Evolutionary conservation across 768 basidiomycete genomes (phyloP).

Genomic region (Lentinus tigrinus): DNA sequence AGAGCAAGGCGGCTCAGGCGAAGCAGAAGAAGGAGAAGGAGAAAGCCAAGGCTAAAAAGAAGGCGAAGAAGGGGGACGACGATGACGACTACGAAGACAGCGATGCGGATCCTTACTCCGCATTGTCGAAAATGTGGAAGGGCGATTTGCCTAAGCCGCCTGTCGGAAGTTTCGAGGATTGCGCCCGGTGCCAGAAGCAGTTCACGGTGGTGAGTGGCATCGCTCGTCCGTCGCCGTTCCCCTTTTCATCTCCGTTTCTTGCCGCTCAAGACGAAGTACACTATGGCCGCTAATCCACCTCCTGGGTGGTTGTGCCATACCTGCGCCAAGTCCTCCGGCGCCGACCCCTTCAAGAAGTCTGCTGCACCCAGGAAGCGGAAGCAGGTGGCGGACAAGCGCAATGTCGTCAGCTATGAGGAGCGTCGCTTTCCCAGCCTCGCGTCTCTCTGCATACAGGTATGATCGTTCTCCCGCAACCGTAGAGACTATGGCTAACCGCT

Average conservation of each 20-base stretch:
- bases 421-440: constrained; percentile 69
- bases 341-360: constrained; percentile 86
- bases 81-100: constrained; percentile 46
- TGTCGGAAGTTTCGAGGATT: constrained; percentile 76
- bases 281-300: constrained; percentile 65
- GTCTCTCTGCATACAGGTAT: constrained; percentile 77
- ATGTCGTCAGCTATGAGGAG: constrained; percentile 67
- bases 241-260: neutral
- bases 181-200: constrained; percentile 77
- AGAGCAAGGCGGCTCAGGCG: constrained; percentile 42
- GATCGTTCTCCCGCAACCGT: constrained; percentile 18
- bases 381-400: constrained; percentile 63
- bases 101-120: constrained; percentile 69
- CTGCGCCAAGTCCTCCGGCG: constrained; percentile 77
- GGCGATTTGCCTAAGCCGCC: constrained; percentile 50
- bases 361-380: constrained; percentile 60
- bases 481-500: neutral
- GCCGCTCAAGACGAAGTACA: constrained; percentile 76
- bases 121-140: constrained; percentile 51
- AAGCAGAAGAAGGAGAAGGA: constrained; percentile 42
- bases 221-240: neutral
- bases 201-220: constrained; percentile 77
- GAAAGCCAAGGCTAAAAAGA: constrained; percentile 36
- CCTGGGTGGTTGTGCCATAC: constrained; percentile 82
- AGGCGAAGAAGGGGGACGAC: constrained; percentile 26